phyloP scores from a whole-genome alignment of 345 rosid genomes.

The Pelargonium nanum region DNA sequence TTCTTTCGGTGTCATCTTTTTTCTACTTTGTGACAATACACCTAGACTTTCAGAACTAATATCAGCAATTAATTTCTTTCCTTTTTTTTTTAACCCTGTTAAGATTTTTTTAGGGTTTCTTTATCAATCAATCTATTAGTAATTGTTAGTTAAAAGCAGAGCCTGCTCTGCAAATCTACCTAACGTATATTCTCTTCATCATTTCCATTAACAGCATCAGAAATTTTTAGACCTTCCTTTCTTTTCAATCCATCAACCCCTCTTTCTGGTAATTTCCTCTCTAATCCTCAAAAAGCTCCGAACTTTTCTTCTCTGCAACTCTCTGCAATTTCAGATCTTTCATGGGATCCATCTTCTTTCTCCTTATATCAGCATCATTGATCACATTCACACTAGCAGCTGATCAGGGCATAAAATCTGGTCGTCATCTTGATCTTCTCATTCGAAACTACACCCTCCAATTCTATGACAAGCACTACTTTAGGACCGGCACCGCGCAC shows the following conservation, averaged over 20 bases:
- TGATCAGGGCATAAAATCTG: slow-evolving; percentile 44
- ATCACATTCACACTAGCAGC: slow-evolving; percentile 9
- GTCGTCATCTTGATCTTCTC: slow-evolving; percentile 54
- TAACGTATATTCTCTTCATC: not conserved
- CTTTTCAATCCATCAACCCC: slow-evolving; percentile 6
- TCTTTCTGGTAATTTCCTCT: slow-evolving; percentile 6
- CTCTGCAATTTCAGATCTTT: slow-evolving; percentile 4
- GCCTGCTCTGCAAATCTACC: not conserved
- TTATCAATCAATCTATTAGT: no score
- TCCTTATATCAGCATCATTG: slow-evolving; percentile 17
- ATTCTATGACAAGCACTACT: slow-evolving; percentile 31
- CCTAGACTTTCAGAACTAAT: no score
- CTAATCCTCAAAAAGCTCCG: slow-evolving; percentile 3
- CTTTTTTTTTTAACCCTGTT: no score
- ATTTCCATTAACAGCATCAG: no score
- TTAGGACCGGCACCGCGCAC: slow-evolving; percentile 51
- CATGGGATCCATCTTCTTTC: slow-evolving; percentile 29
- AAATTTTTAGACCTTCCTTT: not conserved
- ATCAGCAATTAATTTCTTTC: no score
- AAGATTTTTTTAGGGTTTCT: no score
- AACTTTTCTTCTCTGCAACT: no score
- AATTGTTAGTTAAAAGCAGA: not conserved
- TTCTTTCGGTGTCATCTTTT: not conserved
- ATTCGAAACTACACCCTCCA: slow-evolving; percentile 63
- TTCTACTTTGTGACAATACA: no score